Evolutionary conservation across 192 early-diverging fungal species (phyloP), one percentile per base, ranked within the genome.

Genomic region (Gonapodya sp.): DNA sequence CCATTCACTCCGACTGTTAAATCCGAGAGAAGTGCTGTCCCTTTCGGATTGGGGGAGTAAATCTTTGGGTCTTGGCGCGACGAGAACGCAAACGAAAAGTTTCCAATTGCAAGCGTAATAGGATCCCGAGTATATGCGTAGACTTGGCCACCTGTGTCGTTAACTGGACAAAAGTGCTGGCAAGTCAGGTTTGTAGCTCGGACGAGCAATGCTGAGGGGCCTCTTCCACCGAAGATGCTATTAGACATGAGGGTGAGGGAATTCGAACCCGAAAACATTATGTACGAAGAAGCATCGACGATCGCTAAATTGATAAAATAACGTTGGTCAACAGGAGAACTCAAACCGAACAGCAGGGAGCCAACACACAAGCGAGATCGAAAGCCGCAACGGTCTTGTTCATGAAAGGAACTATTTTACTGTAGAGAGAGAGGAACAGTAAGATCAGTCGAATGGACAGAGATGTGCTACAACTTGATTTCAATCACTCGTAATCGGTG

Each of bases 351-450:
- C 46, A 64, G 46, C 8, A 64, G 8, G 8, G 46, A 64, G 46
- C 46, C 46, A 64, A 64, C 46, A 64, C 46, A 64, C 46, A 64
- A 24, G 8, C 46, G 46, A 64, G 46, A 16, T 64, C 24, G 46
- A 64, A 64, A 64, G 46, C 46, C 8, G 46, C 46, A 64, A 64
- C 24, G 46, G 46, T 64, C 46, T 64, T 64, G 46, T 64, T 64
- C 46, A 64, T 16, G 46, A 64, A 64, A 64, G 46, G 46, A 64
- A 64, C 24, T 64, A 64, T 64, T 24, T 8, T 24, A 64, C 46
- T 64, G 46, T 64, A 64, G 46, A 64, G 46, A 64, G 46, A 64
- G 46, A n/a, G n/a, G n/a, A n/a, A 64, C 46, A 64, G 24, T 64
- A 16, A 64, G 24, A 64, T 64, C 46, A 64, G 46, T 64, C 8